Conservation (phyloP, 2,329 filamentous ascomycete genomes). For the Helminthosporium solani region DNA sequence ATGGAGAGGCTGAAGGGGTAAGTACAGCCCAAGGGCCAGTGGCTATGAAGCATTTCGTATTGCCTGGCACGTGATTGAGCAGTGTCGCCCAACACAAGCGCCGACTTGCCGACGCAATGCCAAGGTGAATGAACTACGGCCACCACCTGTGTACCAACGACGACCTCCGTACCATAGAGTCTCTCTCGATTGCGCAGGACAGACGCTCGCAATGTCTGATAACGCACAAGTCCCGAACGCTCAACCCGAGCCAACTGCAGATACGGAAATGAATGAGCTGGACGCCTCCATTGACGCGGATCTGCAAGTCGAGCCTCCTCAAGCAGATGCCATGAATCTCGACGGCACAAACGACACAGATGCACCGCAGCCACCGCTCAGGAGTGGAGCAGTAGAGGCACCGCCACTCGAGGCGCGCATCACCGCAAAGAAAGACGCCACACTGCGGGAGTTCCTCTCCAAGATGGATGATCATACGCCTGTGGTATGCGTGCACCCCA, state of each 20-base stretch:
- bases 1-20: no score
- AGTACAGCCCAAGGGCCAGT: no score
- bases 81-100: no score
- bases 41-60: no score
- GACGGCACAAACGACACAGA: slow-evolving; percentile 44
- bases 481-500: slow-evolving; percentile 64
- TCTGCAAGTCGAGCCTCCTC: slow-evolving; percentile 38
- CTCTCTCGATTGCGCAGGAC: no score
- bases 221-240: slow-evolving; percentile 8
- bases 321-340: slow-evolving; percentile 44
- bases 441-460: slow-evolving; percentile 83
- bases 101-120: no score
- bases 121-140: no score
- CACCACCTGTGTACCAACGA: background rate
- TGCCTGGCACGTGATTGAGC: no score
- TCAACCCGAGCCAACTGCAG: slow-evolving; percentile 29
- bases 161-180: background rate
- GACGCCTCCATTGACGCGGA: slow-evolving; percentile 47
- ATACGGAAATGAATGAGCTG: slow-evolving; percentile 39
- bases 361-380: slow-evolving; percentile 24
- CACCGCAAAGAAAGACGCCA: slow-evolving; percentile 85
- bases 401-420: slow-evolving; percentile 62
- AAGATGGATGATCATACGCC: slow-evolving; percentile 99
- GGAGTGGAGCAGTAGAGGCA: slow-evolving; percentile 44
- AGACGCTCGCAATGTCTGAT: slow-evolving; percentile 33